Base-by-base conservation (phyloP, 192 early-diverging fungal genomes). In the Phycomyces nitens region DNA sequence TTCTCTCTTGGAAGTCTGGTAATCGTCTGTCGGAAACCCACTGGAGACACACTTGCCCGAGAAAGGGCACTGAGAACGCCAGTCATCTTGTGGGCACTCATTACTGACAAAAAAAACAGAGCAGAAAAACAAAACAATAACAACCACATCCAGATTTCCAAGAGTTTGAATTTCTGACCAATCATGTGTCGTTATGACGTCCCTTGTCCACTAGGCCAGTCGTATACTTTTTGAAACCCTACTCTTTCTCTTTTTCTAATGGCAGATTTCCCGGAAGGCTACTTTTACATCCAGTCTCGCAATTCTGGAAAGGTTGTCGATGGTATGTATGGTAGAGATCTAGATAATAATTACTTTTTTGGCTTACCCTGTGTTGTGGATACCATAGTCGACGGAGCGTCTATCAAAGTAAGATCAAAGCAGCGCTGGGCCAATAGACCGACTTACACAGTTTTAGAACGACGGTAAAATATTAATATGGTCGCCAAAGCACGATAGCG, bases 221-320 rank as follows among this genome's bases (percentile, higher is more conserved):
- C 1, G 44, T 47, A 47, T 3, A 1, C 44, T 11, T 3, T 47
- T 14, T 14, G 5, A 7, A 3, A 47, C 2, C 2, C 29, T 34
- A 34, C 29, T 34, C 29, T 34, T 5, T 34, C 29, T n/a, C 44
- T 11, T 47, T 3, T 47, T 11, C 11, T 18, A 14, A 70, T 70
- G 69, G 58, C 56, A 15, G 57, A 72, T 41, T 72, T 72, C 42
- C 60, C 64, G 16, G 60, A 66, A 34, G 70, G 70, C 23, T 72
- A 72, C 44, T 72, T 72, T 53, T 72, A 66, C 41, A 72, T 72
- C n/a, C 65, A 67, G 22, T 61, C 70, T 39, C 64, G 70, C 3
- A 39, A 60, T 39, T 65, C 59, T 0, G 70, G 70, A 3, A 72
- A 72, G 52, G 60, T 66, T 3, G 23, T 72, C 18, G 70, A 72